Conservation (phyloP, 2,329 filamentous ascomycete species). For the Grosmannia huntii region DNA sequence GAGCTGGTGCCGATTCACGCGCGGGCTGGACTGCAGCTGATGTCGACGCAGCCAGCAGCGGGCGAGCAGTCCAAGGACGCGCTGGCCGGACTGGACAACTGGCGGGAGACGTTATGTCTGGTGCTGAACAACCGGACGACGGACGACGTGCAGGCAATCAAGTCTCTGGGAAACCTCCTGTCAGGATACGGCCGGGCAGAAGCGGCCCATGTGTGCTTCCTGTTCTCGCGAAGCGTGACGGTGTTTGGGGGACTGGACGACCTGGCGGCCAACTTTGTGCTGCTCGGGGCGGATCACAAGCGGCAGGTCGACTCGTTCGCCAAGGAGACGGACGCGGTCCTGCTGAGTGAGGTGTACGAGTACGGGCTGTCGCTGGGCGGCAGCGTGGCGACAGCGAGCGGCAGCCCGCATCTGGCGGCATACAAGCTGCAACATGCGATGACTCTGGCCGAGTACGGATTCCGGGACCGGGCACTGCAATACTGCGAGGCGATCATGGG, state of each 20-base stretch:
- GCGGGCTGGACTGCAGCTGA: constrained; percentile 79
- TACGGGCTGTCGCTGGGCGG: constrained; percentile 67
- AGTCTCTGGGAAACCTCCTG: constrained; percentile 70
- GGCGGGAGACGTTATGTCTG: constrained; percentile 79
- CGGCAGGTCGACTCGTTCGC: constrained; percentile 58
- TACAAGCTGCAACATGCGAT: constrained; percentile 89
- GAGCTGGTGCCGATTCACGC: constrained; percentile 90
- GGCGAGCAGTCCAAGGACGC: constrained; percentile 49
- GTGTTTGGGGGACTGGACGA: constrained; percentile 79
- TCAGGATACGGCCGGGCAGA: constrained; percentile 77
- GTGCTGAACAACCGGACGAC: constrained; percentile 78
- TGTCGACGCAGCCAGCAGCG: constrained; percentile 55
- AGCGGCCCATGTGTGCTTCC: constrained; percentile 85
- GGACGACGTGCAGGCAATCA: constrained; percentile 64
- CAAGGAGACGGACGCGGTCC: constrained; percentile 71
- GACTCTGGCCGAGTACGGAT: constrained; percentile 70
- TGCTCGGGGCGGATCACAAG: constrained; percentile 68
- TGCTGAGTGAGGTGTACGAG: constrained; percentile 94
- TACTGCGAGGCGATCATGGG: constrained; percentile 79
- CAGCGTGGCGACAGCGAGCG: constrained; percentile 37
- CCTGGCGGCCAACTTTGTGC: constrained; percentile 60
- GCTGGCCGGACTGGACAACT: constrained; percentile 78
- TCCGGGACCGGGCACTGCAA: constrained; percentile 68
- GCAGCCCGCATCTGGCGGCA: constrained; percentile 61
- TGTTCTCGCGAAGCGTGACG: constrained; percentile 63